Evolutionary conservation across 176 grass and related monocot species (phyloP), one percentile per base, ranked within the genome.

Genomic region (Ananas comosus): DNA sequence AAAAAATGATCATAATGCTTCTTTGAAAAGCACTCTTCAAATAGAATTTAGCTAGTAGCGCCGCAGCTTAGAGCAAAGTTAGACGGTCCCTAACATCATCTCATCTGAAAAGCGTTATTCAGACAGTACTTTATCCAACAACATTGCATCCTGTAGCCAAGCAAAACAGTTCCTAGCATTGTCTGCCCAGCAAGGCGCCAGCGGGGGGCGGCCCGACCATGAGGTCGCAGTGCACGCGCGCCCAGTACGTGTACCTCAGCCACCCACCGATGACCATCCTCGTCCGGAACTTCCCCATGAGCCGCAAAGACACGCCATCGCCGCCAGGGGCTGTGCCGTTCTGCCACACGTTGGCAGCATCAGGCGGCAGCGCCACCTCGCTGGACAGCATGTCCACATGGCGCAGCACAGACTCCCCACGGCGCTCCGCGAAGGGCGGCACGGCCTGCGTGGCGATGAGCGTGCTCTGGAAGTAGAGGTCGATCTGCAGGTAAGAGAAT

Each of bases 401-500:
- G 28, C 78, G 79, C 68, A 88, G 72, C 68, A 9, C 74, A 18
- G 51, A 50, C 29, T 58, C 50, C 49, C 83, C 69, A 4, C 76
- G 82, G 0, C 4, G 25, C 79, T 88, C 72, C 13, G 67, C 77
- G 63, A 99, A 51, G 25, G 84, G 83, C 10, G 72, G 69, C 59
- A 91, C 72, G 1, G 77, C 67, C 82, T 80, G 75, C 29, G 90
- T 86, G 12, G 74, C 85, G 53, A 99, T 54, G 70, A 84, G 17
- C 42, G 33, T 70, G 63, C 68, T 85, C 47, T 71, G 17, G 84
- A 81, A 99, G 81, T 78, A 88, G 54, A 99, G 82, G 76, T 93
- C 90, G 28, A 99, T n/a, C 80, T 93, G 77, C 84, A 93, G 66
- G 74, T 88, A 99, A 49, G 64, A 68, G 78, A 88, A 73, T 3